These are phyloP conservation scores for Elasticomyces elasticus DNA, from an alignment of 495 filamentous ascomycete species.

Conservation along the genomic window DNA sequence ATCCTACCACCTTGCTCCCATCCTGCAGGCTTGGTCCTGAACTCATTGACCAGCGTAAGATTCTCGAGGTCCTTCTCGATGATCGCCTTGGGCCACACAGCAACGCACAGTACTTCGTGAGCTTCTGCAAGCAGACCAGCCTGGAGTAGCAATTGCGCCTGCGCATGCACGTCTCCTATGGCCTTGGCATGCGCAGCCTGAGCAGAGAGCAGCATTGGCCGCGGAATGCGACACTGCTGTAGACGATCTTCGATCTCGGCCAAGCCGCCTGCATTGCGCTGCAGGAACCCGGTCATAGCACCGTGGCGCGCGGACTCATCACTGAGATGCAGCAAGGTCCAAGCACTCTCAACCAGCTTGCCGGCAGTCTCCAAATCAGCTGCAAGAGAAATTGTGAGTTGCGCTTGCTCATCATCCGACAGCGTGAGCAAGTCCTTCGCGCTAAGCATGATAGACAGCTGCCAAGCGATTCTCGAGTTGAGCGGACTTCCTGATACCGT, in stretches of 20 bases:
- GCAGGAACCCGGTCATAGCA: slow-evolving; percentile 59
- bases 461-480: slow-evolving; percentile 69
- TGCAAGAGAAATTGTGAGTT: slow-evolving; percentile 59
- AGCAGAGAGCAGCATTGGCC: slow-evolving; percentile 72
- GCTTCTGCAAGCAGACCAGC: slow-evolving; percentile 70
- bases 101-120: slow-evolving; percentile 64
- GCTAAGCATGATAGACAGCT: slow-evolving; percentile 51
- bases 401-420: slow-evolving; percentile 36
- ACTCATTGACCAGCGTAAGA: slow-evolving; percentile 56
- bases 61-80: slow-evolving; percentile 65
- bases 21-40: slow-evolving; percentile 41
- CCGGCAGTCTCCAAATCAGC: slow-evolving; percentile 57
- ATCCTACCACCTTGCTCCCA: slow-evolving; percentile 75
- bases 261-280: slow-evolving; percentile 37
- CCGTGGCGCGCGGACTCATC: slow-evolving; percentile 50
- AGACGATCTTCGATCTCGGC: slow-evolving; percentile 45
- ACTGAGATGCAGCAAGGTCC: slow-evolving; percentile 68
- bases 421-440: slow-evolving; percentile 34
- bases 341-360: slow-evolving; percentile 51
- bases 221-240: slow-evolving; percentile 54
- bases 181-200: slow-evolving; percentile 73
- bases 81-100: slow-evolving; percentile 68
- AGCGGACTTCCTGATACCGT: slow-evolving; percentile 6
- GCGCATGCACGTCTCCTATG: slow-evolving; percentile 49
- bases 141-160: slow-evolving; percentile 65